Evolutionary conservation across 169 alveolate species (phyloP).

Genomic region (Amoebophrya sp.): DNA sequence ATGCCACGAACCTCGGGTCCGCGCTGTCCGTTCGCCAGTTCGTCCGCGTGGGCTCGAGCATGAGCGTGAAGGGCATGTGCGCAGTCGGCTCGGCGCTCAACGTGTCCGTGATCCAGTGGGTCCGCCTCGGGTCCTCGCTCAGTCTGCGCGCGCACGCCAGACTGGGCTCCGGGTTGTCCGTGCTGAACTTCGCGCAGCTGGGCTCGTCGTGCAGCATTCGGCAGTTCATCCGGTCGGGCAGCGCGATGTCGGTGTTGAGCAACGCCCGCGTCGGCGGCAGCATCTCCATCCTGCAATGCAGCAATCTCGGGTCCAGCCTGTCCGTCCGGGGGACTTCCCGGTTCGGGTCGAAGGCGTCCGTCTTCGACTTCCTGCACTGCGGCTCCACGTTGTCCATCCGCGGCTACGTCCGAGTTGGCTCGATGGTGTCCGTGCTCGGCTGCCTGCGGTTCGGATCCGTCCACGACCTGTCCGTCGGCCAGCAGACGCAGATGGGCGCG

Average conservation of each 20-base stretch:
- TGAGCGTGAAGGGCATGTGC: neutral
- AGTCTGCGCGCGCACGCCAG: neutral
- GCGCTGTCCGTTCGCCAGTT: neutral
- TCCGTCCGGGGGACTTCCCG: neutral
- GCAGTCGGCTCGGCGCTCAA: neutral
- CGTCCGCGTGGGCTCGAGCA: neutral
- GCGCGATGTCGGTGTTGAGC: neutral
- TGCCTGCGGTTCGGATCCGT: neutral
- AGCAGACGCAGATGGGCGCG: neutral
- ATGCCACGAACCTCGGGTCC: neutral
- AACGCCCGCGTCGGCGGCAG: neutral
- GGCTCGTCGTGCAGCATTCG: neutral
- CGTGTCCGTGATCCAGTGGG: no score
- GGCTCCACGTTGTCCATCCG: conserved; percentile 33
- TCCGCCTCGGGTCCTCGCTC: no score
- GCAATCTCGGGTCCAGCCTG: neutral
- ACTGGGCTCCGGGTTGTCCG: neutral
- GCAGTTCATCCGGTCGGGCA: neutral
- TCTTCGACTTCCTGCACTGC: neutral
- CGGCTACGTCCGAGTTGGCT: neutral
- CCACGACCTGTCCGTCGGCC: neutral
- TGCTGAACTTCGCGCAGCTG: neutral
- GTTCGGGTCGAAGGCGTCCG: neutral
- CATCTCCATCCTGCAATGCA: neutral
- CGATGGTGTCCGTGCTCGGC: neutral